Evolutionary conservation across 305 asterid genomes (phyloP).

Genomic region (Fraxinus albicans): DNA sequence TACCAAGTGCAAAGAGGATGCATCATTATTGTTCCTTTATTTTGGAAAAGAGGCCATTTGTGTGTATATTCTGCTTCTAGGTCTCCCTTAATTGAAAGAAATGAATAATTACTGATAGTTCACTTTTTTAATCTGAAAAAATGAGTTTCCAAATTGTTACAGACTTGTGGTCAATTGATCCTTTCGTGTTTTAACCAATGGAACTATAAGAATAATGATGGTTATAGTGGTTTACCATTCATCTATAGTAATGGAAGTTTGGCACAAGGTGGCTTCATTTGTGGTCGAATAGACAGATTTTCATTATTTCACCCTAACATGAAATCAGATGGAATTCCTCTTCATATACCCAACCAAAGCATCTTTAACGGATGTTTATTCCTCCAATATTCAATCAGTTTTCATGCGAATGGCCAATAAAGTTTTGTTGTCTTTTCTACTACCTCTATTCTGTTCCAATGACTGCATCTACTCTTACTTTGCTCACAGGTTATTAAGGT

Average conservation of each 20-base stretch:
- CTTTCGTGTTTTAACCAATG: neutral
- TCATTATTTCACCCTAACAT: neutral
- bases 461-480: constrained; percentile 12
- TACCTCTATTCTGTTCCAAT: constrained; percentile 10
- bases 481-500: constrained; percentile 76
- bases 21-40: neutral
- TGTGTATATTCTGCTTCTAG: neutral
- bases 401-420: neutral
- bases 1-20: neutral
- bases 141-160: neutral
- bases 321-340: neutral
- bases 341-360: neutral
- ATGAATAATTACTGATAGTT: neutral
- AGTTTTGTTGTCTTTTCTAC: constrained; percentile 1
- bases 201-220: neutral
- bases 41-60: neutral
- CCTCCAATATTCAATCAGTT: neutral
- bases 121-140: neutral
- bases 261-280: neutral
- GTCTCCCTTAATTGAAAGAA: neutral
- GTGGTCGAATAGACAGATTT: neutral
- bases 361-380: neutral
- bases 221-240: neutral
- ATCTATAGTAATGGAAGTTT: neutral
- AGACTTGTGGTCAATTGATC: neutral